phyloP scores from a whole-genome alignment of 768 basidiomycete species.

The Trametes cingulata region DNA sequence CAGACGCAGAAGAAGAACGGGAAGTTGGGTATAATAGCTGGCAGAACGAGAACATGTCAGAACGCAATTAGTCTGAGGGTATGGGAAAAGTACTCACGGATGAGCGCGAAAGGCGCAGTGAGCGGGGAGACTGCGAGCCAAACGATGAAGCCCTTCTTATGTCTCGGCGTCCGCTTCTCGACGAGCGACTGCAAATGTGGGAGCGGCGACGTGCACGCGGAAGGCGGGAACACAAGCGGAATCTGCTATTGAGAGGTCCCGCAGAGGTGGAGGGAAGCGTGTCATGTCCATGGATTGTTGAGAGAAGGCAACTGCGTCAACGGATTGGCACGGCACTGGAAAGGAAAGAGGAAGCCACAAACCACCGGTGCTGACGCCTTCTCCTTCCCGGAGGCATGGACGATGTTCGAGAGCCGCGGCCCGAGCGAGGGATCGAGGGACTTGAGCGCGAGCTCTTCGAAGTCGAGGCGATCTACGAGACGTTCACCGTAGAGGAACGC shows the following conservation, averaged over 20 bases:
- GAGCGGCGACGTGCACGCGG: constrained; percentile 36
- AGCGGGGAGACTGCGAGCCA: constrained; percentile 71
- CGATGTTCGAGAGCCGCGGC: constrained; percentile 38
- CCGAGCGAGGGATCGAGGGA: constrained; percentile 69
- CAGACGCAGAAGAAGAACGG: constrained; percentile 86
- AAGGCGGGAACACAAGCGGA: constrained; percentile 53
- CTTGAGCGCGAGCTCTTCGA: constrained; percentile 79
- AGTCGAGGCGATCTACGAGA: constrained; percentile 70
- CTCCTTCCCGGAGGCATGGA: constrained; percentile 13
- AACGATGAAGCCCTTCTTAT: constrained; percentile 62
- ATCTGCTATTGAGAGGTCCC: constrained; percentile 46
- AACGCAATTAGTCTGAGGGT: background rate
- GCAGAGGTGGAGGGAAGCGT: background rate
- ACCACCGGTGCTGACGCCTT: constrained; percentile 23
- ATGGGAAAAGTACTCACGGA: constrained; percentile 56
- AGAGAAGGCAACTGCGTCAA: constrained; percentile 22
- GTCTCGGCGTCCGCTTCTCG: constrained; percentile 56
- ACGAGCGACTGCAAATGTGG: constrained; percentile 54
- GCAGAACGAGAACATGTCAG: background rate
- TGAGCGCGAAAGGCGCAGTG: constrained; percentile 73
- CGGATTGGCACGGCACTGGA: constrained; percentile 16
- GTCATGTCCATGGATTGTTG: background rate
- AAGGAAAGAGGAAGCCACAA: background rate
- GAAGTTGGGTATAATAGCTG: constrained; percentile 80
- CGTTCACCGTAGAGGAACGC: constrained; percentile 66